A percentile compares a stretch with the other conserved stretches of the same genome.
Conservation (phyloP, 129 eudicot genomes). For the Deinandra increscens region DNA sequence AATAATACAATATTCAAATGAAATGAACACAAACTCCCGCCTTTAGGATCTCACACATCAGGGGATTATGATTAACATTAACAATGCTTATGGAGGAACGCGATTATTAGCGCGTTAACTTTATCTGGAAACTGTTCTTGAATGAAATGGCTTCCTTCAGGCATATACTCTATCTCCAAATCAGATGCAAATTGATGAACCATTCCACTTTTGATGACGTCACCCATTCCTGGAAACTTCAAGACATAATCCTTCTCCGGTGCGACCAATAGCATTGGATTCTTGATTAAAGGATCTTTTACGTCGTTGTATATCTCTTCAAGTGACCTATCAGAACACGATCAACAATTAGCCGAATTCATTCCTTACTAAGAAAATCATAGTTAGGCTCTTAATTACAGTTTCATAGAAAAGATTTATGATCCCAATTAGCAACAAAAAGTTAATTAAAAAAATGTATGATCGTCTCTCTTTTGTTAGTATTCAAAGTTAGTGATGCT, state of each 20-base stretch:
- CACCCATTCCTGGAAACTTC: constrained; percentile 34
- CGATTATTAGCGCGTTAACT: background rate
- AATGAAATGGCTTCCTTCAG: constrained; percentile 7
- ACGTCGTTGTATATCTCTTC: constrained; percentile 41
- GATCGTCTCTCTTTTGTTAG: too few species aligned
- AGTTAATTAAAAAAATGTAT: too few species aligned
- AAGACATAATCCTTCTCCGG: constrained; percentile 52
- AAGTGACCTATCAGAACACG: constrained; percentile 27
- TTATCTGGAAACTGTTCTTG: constrained; percentile 20
- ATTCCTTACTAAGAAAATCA: background rate
- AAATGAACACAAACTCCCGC: background rate
- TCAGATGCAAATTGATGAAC: constrained; percentile 1
- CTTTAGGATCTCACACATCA: too few species aligned
- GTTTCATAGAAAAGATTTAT: too few species aligned
- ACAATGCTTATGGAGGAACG: constrained; percentile 1
- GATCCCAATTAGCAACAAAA: too few species aligned
- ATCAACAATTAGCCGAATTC: background rate
- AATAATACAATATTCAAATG: constrained; percentile 13
- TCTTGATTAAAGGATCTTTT: constrained; percentile 35
- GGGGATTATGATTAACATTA: background rate
- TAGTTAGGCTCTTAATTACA: too few species aligned
- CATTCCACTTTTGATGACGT: constrained; percentile 16
- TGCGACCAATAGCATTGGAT: constrained; percentile 44
- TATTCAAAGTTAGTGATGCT: too few species aligned
- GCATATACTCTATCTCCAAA: background rate